phyloP scores from a whole-genome alignment of 306 rosid genomes.

The Rubus idaeus region DNA sequence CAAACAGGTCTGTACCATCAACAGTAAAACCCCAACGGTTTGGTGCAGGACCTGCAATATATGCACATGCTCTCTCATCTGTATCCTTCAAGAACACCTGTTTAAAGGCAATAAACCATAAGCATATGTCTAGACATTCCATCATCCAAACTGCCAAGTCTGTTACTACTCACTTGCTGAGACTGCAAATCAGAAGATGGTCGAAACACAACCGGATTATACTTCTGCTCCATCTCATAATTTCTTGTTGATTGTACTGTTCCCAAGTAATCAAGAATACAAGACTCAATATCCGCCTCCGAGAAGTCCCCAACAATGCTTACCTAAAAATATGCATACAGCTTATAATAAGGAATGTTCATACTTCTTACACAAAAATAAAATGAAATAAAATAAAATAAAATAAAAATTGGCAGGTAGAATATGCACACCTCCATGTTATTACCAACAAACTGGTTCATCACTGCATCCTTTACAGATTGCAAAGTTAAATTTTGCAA shows the following conservation, averaged over 20 bases:
- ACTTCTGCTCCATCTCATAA: slow-evolving; percentile 34
- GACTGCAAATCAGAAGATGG: slow-evolving; percentile 69
- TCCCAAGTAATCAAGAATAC: slow-evolving; percentile 95
- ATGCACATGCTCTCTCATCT: slow-evolving; percentile 99
- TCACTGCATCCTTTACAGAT: slow-evolving; percentile 85
- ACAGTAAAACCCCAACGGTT: slow-evolving; percentile 97
- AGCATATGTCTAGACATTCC: slow-evolving; percentile 17
- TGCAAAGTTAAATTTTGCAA: slow-evolving; percentile 81
- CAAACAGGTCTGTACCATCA: slow-evolving; percentile 69
- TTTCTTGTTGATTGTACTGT: slow-evolving; percentile 60
- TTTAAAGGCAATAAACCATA: slow-evolving; percentile 17
- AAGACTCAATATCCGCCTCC: slow-evolving; percentile 86
- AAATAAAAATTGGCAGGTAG: background rate
- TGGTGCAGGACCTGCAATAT: slow-evolving; percentile 98
- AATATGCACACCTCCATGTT: slow-evolving; percentile 85
- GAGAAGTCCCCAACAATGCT: slow-evolving; percentile 89
- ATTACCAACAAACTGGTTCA: slow-evolving; percentile 86
- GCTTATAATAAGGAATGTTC: slow-evolving; percentile 12
- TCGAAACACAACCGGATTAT: slow-evolving; percentile 66
- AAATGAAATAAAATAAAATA: background rate
- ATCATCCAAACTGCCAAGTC: slow-evolving; percentile 7
- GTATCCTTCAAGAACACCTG: slow-evolving; percentile 95
- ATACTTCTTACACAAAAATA: background rate
- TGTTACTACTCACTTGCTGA: slow-evolving; percentile 72
- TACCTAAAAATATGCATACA: slow-evolving; percentile 48